Evolutionary conservation across 148 eudicot genomes (phyloP).

Genomic region (Drosera capensis): DNA sequence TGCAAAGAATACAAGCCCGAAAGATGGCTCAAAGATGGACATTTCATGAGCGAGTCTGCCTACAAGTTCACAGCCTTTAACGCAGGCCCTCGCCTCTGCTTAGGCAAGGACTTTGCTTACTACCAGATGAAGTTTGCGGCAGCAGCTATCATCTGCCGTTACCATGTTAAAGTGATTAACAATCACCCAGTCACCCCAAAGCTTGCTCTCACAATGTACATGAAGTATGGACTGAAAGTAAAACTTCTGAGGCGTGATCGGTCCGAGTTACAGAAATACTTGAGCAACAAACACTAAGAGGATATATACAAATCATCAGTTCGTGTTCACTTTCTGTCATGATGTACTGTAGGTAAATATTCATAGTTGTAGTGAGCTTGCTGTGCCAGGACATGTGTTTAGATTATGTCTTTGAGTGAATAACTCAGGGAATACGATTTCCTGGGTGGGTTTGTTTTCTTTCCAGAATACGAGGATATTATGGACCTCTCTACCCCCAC

Average conservation of each 20-base stretch:
- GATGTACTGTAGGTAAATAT: not conserved
- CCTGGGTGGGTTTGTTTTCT: too few species aligned
- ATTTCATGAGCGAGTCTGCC: slow-evolving; percentile 80
- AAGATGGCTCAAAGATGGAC: slow-evolving; percentile 79
- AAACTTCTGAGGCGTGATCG: slow-evolving; percentile 36
- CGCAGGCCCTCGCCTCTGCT: slow-evolving; percentile 91
- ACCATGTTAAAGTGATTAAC: slow-evolving; percentile 44
- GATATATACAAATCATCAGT: not conserved
- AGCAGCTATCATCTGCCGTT: slow-evolving; percentile 59
- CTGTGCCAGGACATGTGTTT: too few species aligned
- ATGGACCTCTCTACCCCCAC: too few species aligned
- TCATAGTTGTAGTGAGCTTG: too few species aligned
- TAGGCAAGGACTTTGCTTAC: slow-evolving; percentile 92
- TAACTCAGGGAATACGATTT: too few species aligned
- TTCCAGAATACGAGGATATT: too few species aligned
- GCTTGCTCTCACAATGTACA: slow-evolving; percentile 92
- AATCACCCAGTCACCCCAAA: slow-evolving; percentile 61
- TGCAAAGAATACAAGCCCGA: slow-evolving; percentile 82
- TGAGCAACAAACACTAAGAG: not conserved
- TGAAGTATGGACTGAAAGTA: slow-evolving; percentile 82
- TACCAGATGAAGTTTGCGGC: slow-evolving; percentile 95
- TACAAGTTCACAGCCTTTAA: slow-evolving; percentile 90
- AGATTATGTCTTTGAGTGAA: too few species aligned
- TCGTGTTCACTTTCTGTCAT: not conserved
- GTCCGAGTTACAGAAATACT: not conserved